Conservation (phyloP, 2,329 filamentous ascomycete species). For the Chaetomium sp. region DNA sequence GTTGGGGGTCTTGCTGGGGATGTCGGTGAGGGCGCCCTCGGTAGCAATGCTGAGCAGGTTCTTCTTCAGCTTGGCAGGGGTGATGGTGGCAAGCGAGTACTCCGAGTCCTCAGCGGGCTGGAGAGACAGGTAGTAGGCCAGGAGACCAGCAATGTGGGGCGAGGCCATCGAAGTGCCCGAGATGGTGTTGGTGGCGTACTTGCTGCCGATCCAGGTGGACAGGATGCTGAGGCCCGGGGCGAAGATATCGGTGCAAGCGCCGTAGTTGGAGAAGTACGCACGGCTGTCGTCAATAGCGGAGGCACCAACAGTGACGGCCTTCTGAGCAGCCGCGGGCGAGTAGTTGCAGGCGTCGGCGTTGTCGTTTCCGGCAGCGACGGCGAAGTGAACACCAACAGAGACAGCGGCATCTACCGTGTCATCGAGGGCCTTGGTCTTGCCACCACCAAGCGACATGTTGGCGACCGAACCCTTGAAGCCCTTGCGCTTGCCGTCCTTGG, state of each 20-base stretch:
- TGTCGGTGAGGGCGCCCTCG: slow-evolving; percentile 66
- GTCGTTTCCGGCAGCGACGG: slow-evolving; percentile 96
- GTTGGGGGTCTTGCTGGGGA: slow-evolving; percentile 84
- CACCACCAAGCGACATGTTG: slow-evolving; percentile 98
- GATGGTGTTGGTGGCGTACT: slow-evolving; percentile 96
- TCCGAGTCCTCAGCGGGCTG: slow-evolving; percentile 86
- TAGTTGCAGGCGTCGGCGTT: slow-evolving; percentile 99
- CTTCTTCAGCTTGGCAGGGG: slow-evolving; percentile 89
- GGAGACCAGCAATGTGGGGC: slow-evolving; percentile 89
- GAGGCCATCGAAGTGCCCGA: slow-evolving; percentile 99
- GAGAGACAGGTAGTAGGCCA: slow-evolving; percentile 96
- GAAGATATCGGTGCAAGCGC: slow-evolving; percentile 99
- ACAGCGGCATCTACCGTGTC: slow-evolving; percentile 91
- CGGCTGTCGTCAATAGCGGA: slow-evolving; percentile 90
- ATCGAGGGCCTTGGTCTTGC: slow-evolving; percentile 90
- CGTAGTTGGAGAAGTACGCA: slow-evolving; percentile 99
- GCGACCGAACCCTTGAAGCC: slow-evolving; percentile 98
- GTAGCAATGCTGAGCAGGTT: slow-evolving; percentile 81
- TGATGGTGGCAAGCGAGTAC: slow-evolving; percentile 82
- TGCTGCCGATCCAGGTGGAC: slow-evolving; percentile 97
- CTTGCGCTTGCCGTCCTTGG: slow-evolving; percentile 86
- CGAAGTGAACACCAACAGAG: slow-evolving; percentile 87
- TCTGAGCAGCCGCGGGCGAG: slow-evolving; percentile 86
- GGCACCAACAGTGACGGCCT: slow-evolving; percentile 92
- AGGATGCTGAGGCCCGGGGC: slow-evolving; percentile 93